phyloP scores from a whole-genome alignment of 805 yeast species.

The Candida taoyuanica region DNA sequence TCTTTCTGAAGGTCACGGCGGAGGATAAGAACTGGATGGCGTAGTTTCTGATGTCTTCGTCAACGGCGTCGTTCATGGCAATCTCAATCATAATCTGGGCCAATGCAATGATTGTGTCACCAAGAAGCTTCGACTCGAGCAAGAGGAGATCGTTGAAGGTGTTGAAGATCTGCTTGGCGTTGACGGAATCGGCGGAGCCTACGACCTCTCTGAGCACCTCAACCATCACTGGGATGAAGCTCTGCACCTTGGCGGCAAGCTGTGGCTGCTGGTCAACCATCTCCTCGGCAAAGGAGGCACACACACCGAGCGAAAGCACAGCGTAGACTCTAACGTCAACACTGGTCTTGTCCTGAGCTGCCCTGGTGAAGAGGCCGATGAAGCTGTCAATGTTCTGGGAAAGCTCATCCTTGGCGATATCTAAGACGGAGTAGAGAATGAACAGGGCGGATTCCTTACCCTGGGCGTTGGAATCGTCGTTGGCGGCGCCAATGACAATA shows the following conservation, averaged over 20 bases:
- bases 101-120: slow-evolving; percentile 66
- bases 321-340: slow-evolving; percentile 77
- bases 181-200: slow-evolving; percentile 62
- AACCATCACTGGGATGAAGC: slow-evolving; percentile 74
- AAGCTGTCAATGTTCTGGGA: slow-evolving; percentile 58
- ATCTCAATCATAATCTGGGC: slow-evolving; percentile 73
- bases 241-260: slow-evolving; percentile 50
- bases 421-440: slow-evolving; percentile 73
- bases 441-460: slow-evolving; percentile 80
- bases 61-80: slow-evolving; percentile 58
- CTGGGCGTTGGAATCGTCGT: slow-evolving; percentile 43
- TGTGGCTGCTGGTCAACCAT: slow-evolving; percentile 43
- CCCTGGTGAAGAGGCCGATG: slow-evolving; percentile 62
- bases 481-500: slow-evolving; percentile 62
- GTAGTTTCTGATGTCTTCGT: slow-evolving; percentile 77
- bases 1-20: slow-evolving; percentile 72
- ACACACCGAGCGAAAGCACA: slow-evolving; percentile 67
- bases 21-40: slow-evolving; percentile 82
- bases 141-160: slow-evolving; percentile 76
- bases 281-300: slow-evolving; percentile 65
- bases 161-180: slow-evolving; percentile 73
- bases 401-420: slow-evolving; percentile 58
- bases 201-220: slow-evolving; percentile 74
- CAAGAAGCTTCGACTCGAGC: slow-evolving; percentile 73
- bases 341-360: slow-evolving; percentile 57